Evolutionary conservation across 139 green algal species (phyloP).

Genomic region (Chlamydomonas schloesseri): DNA sequence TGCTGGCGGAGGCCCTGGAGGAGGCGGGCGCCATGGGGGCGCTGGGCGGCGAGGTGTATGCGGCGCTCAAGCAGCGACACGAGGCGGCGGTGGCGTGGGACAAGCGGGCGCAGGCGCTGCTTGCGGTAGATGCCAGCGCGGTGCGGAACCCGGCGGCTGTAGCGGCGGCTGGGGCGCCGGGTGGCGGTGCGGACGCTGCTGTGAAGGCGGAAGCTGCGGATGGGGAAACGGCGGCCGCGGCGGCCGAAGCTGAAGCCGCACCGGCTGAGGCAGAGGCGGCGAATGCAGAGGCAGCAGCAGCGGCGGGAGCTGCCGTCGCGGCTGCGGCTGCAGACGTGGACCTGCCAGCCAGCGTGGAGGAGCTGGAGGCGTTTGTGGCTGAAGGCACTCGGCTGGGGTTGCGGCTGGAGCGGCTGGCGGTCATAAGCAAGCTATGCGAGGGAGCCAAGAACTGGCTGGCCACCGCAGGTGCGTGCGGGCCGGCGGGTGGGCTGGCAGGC

Average conservation of each 20-base stretch:
- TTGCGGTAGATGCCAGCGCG: neutral
- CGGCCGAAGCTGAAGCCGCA: no score
- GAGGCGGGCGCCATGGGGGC: slow-evolving; percentile 44
- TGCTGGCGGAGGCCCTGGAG: slow-evolving; percentile 47
- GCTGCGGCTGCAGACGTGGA: neutral
- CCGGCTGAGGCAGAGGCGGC: no score
- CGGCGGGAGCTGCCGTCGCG: neutral
- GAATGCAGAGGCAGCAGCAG: no score
- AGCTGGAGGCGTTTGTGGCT: slow-evolving; percentile 64
- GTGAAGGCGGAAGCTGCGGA: no score
- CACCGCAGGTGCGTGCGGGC: neutral
- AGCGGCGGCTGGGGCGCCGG: neutral
- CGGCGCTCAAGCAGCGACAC: slow-evolving; percentile 5
- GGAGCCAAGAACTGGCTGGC: neutral
- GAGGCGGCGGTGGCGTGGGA: slow-evolving; percentile 51
- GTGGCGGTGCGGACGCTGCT: no score
- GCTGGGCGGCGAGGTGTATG: slow-evolving; percentile 32
- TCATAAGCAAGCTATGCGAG: slow-evolving; percentile 51
- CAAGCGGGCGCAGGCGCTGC: slow-evolving; percentile 33
- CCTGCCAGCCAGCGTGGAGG: slow-evolving; percentile 40
- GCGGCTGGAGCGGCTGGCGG: slow-evolving; percentile 46
- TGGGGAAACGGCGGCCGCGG: no score
- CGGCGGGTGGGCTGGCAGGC: neutral
- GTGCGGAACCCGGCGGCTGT: neutral
- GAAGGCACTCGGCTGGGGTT: slow-evolving; percentile 41